These are phyloP conservation scores for Eurotiales sp. DNA, from an alignment of 2,329 filamentous ascomycete species.

Conservation along the genomic window DNA sequence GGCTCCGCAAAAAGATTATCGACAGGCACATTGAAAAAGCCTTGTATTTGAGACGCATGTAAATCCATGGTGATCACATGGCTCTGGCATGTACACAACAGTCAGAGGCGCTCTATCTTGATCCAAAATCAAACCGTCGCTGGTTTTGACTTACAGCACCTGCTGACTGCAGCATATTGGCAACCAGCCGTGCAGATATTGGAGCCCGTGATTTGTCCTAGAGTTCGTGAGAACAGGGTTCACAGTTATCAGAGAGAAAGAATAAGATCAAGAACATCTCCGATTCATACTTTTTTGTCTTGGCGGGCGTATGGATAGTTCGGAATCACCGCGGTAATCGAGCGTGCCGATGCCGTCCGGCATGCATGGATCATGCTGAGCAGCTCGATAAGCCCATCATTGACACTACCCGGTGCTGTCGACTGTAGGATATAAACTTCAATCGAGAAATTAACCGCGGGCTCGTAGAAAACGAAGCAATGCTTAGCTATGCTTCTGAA, in stretches of 20 bases:
- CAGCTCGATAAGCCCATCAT: conserved; percentile 95
- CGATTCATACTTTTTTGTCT: conserved; percentile 70
- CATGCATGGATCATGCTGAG: conserved; percentile 98
- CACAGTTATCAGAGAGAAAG: background rate
- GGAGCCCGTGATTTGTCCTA: conserved; percentile 82
- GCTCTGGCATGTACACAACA: conserved; percentile 54
- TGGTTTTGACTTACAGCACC: conserved; percentile 43
- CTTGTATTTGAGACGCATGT: conserved; percentile 89
- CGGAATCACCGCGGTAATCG: conserved; percentile 91
- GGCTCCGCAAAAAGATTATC: conserved; percentile 91
- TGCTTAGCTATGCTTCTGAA: conserved; percentile 5
- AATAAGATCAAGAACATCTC: background rate
- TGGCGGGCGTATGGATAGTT: conserved; percentile 96
- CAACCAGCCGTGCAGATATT: conserved; percentile 91
- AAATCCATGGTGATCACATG: conserved; percentile 97
- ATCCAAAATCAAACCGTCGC: background rate
- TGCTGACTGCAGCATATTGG: conserved; percentile 94
- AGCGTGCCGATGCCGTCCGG: conserved; percentile 76
- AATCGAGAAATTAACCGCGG: conserved; percentile 2
- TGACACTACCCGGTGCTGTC: conserved; percentile 90
- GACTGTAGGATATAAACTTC: conserved; percentile 92
- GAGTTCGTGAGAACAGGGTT: background rate
- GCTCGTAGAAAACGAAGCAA: conserved; percentile 12
- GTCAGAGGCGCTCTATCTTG: background rate
- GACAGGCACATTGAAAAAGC: conserved; percentile 84